These are phyloP conservation scores for Cercospora beticola DNA, from an alignment of 2,329 filamentous ascomycete species.

Conservation along the genomic window DNA sequence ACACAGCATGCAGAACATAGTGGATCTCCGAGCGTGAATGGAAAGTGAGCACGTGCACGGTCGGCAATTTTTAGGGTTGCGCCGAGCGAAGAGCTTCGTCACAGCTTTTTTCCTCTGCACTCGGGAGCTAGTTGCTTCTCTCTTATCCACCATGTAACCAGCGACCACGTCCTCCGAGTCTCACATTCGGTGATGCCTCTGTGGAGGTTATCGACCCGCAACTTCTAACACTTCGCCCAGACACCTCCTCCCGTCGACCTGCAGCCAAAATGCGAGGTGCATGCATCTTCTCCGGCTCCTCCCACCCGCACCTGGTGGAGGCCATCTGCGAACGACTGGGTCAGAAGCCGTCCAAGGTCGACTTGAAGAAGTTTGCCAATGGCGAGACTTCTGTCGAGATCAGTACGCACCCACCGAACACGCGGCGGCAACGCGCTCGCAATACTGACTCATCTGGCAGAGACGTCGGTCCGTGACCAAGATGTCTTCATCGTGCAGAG, in stretches of 20 bases:
- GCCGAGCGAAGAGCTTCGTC: neutral
- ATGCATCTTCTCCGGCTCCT: conserved; percentile 66
- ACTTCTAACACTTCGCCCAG: neutral
- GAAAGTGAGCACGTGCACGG: conserved; percentile 10
- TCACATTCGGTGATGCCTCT: conserved; percentile 26
- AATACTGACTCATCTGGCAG: conserved; percentile 36
- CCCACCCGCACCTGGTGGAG: conserved; percentile 63
- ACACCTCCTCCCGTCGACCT: neutral
- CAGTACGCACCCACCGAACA: conserved; percentile 42
- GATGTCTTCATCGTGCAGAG: conserved; percentile 99
- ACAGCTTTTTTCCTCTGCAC: conserved; percentile 8
- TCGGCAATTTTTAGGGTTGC: neutral
- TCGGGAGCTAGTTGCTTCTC: neutral
- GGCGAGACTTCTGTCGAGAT: conserved; percentile 70
- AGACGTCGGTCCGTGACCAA: conserved; percentile 81
- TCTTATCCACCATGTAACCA: conserved; percentile 18
- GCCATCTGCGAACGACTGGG: conserved; percentile 66
- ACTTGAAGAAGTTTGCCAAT: conserved; percentile 67
- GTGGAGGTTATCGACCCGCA: conserved; percentile 24
- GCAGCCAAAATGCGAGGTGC: conserved; percentile 59
- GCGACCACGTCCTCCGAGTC: conserved; percentile 1
- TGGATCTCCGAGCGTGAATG: neutral
- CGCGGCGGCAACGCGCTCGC: neutral
- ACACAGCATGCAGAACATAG: neutral
- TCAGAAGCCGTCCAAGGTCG: conserved; percentile 58